Conservation (phyloP, 305 asterid genomes). For the Rubia occidens region DNA sequence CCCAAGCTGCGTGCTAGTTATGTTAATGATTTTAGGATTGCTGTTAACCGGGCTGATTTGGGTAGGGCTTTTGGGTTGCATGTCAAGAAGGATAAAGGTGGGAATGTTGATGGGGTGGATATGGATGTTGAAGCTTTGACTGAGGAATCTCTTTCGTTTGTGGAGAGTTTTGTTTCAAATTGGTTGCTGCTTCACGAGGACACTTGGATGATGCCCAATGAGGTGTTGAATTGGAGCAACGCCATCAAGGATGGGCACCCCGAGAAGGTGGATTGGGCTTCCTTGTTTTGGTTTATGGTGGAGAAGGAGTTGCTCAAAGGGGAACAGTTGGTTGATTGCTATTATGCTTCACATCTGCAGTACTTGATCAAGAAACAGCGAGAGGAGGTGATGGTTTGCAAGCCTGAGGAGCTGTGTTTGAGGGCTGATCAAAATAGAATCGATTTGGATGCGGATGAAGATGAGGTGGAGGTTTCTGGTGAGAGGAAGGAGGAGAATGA, state of each 20-base stretch:
- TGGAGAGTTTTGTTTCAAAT: conserved; percentile 39
- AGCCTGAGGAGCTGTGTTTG: conserved; percentile 20
- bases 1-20: conserved; percentile 33
- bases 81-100: conserved; percentile 42
- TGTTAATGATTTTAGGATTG: conserved; percentile 32
- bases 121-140: conserved; percentile 33
- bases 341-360: conserved; percentile 80
- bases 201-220: conserved; percentile 55
- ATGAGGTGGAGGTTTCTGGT: conserved; percentile 23
- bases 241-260: conserved; percentile 59
- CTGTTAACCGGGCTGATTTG: conserved; percentile 45
- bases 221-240: conserved; percentile 48
- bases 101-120: conserved; percentile 33
- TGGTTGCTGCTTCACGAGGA: conserved; percentile 81
- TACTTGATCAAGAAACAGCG: conserved; percentile 55
- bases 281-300: conserved; percentile 76
- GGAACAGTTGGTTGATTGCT: conserved; percentile 49
- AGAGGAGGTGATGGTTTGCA: conserved; percentile 21
- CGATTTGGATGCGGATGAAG: conserved; percentile 21
- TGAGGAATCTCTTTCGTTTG: conserved; percentile 42
- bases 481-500: conserved; percentile 42
- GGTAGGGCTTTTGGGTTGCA: conserved; percentile 53
- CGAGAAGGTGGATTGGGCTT: conserved; percentile 88
- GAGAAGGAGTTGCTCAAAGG: conserved; percentile 72
- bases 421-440: conserved; percentile 19